Percentiles rank a stretch among this genome's conserved stretches.
Evolutionary conservation across 495 filamentous ascomycete genomes (phyloP).

Genomic region (Thermothielavioides terrestris): DNA sequence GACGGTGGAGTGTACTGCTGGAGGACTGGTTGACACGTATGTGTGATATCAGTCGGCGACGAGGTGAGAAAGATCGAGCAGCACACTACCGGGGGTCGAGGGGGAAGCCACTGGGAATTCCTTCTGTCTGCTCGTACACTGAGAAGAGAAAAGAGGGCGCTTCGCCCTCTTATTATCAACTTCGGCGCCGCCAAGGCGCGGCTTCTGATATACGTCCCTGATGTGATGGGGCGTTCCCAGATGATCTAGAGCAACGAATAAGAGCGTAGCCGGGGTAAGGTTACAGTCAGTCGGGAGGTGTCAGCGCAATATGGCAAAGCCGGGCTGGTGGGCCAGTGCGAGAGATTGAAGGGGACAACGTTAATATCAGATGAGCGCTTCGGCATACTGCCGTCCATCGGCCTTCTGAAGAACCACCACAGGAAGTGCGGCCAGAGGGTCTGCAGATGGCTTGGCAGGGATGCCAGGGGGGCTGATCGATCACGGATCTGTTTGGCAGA

Average conservation of each 20-base stretch:
- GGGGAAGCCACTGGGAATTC: too few relatives aligned
- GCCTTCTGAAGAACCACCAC: slow-evolving; percentile 17
- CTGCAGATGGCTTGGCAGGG: slow-evolving; percentile 27
- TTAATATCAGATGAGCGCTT: slow-evolving; percentile 22
- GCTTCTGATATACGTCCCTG: slow-evolving; percentile 18
- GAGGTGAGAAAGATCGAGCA: neutral
- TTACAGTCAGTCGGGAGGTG: slow-evolving; percentile 25
- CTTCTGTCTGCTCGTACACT: too few relatives aligned
- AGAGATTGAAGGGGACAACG: slow-evolving; percentile 17
- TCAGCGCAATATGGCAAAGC: slow-evolving; percentile 30
- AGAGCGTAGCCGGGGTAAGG: slow-evolving; percentile 6
- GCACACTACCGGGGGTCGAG: neutral
- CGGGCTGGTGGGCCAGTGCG: slow-evolving; percentile 26
- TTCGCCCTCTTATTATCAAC: slow-evolving; percentile 8
- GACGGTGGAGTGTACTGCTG: too few relatives aligned
- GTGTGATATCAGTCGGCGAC: too few relatives aligned
- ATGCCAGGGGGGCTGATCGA: slow-evolving; percentile 22
- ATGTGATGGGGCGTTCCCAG: slow-evolving; percentile 1
- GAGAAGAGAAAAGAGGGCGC: neutral
- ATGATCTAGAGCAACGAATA: slow-evolving; percentile 8
- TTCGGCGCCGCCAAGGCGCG: slow-evolving; percentile 5
- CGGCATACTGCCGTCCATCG: slow-evolving; percentile 13
- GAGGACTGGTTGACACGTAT: too few relatives aligned
- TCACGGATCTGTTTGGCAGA: too few relatives aligned
- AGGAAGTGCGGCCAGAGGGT: slow-evolving; percentile 3